Conservation (phyloP, 2,329 filamentous ascomycete species). For the Aspergillus melleus region DNA sequence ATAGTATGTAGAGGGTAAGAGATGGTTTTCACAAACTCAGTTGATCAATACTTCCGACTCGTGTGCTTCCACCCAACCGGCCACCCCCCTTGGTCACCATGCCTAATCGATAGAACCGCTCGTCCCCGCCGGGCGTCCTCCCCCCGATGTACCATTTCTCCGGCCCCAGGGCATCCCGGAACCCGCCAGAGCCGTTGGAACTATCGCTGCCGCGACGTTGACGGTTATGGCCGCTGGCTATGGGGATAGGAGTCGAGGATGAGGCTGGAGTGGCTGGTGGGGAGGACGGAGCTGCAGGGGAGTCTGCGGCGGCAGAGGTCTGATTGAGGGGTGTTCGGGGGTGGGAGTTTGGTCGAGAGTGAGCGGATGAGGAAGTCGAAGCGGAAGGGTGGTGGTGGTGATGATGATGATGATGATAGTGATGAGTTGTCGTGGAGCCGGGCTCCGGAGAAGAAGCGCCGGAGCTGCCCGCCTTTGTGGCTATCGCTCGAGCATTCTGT, state of each 20-base stretch:
- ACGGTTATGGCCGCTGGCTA: slow-evolving; percentile 37
- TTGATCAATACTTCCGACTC: slow-evolving; percentile 51
- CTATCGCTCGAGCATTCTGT: slow-evolving; percentile 48
- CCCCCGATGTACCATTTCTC: slow-evolving; percentile 56
- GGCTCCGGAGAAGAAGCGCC: slow-evolving; percentile 22
- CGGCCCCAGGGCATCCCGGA: slow-evolving; percentile 47
- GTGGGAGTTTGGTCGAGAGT: slow-evolving; percentile 22
- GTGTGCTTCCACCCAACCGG: slow-evolving; percentile 40
- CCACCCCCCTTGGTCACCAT: slow-evolving; percentile 49
- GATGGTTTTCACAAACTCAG: slow-evolving; percentile 44
- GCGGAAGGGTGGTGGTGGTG: slow-evolving; percentile 10
- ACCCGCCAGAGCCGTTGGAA: slow-evolving; percentile 49
- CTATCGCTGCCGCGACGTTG: slow-evolving; percentile 49
- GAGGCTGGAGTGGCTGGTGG: slow-evolving; percentile 27
- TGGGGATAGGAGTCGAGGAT: slow-evolving; percentile 40
- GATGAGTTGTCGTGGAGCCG: slow-evolving; percentile 18
- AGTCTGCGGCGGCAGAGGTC: slow-evolving; percentile 38
- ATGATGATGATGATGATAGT: slow-evolving; percentile 18
- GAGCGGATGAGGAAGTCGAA: slow-evolving; percentile 5
- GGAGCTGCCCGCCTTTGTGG: slow-evolving; percentile 43
- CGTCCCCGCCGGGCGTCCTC: slow-evolving; percentile 47
- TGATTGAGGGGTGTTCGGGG: slow-evolving; percentile 30
- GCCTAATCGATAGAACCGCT: slow-evolving; percentile 50
- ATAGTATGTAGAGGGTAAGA: neutral
- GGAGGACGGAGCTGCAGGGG: slow-evolving; percentile 38